Conservation (phyloP, 371 early-diverging fungal species). For the Mortierella polycephala region DNA sequence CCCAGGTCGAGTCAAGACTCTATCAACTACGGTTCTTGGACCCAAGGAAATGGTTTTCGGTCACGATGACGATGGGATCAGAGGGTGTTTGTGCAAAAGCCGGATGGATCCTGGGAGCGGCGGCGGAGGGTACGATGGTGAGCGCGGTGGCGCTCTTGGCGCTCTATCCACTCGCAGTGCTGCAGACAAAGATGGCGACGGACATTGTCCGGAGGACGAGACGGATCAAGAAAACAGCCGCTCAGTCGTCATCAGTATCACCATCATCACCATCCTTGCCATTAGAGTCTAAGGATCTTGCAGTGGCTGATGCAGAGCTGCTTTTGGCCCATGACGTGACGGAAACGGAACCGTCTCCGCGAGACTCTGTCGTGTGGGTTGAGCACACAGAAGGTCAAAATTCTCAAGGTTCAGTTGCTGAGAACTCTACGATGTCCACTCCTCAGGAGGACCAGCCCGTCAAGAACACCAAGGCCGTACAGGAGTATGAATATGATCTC, state of each 20-base stretch:
- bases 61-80: neutral
- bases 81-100: slow-evolving; percentile 1
- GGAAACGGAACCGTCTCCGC: neutral
- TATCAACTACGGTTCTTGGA: slow-evolving; percentile 4
- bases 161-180: slow-evolving; percentile 21
- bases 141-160: slow-evolving; percentile 16
- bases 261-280: no score
- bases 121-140: slow-evolving; percentile 16
- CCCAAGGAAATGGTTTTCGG: slow-evolving; percentile 3
- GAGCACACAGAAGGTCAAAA: neutral
- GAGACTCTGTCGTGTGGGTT: slow-evolving; percentile 26
- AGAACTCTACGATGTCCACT: neutral
- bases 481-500: slow-evolving; percentile 18
- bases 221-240: neutral
- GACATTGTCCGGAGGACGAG: slow-evolving; percentile 25
- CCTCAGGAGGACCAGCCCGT: neutral
- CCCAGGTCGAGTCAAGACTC: slow-evolving; percentile 12
- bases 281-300: no score
- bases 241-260: neutral
- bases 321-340: neutral
- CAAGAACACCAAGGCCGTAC: neutral
- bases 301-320: no score
- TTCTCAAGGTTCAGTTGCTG: neutral
- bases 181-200: slow-evolving; percentile 34
- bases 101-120: slow-evolving; percentile 22